Base-by-base conservation (phyloP, 1,284 basidiomycete genomes). In the Sutorius eximius region DNA sequence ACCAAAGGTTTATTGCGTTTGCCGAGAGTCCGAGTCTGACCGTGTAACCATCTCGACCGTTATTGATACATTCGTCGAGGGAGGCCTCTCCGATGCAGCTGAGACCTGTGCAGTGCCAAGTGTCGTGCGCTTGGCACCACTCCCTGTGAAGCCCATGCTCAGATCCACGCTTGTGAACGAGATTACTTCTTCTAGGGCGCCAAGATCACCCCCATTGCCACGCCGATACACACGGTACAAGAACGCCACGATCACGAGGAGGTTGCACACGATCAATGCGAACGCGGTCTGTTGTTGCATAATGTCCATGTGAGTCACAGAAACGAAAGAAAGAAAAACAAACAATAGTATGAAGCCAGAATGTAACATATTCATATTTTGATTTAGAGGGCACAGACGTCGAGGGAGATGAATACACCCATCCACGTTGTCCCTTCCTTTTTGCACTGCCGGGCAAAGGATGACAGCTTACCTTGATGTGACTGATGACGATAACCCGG, bases 201-300 rank as follows among this genome's bases (percentile, higher is more conserved):
- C n/a, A n/a, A n/a, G n/a, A n/a, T n/a, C n/a, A n/a, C n/a, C 33
- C 0, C 13, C 29, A 20, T 32, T 37, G 18, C 52, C 52, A 34
- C 57, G 55, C 3, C n/a, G 36, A 45, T 22, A 62, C 5, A 62
- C 11, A n/a, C 58, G 63, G 46, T 66, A 59, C 6, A 58, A 7
- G 5, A 58, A 66, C 3, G 65, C 52, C 16, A 71, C 61, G 41
- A 71, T 60, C 41, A 71, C 68, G 49, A 68, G 58, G 5, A 70
- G 52, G 29, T 69, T 69, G 56, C 66, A 70, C 3, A 71, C 57
- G 44, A 68, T 49, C 22, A 68, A 48, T 8, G 64, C 45, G 16
- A 59, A 34, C 9, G 66, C 64, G 5, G 53, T 33, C 62, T 63
- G 41, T 52, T 36, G 22, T 12, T 22, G 11, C 15, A 15, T 36